phyloP scores from a whole-genome alignment of 495 filamentous ascomycete species.

The Stereocaulon alpinum region DNA sequence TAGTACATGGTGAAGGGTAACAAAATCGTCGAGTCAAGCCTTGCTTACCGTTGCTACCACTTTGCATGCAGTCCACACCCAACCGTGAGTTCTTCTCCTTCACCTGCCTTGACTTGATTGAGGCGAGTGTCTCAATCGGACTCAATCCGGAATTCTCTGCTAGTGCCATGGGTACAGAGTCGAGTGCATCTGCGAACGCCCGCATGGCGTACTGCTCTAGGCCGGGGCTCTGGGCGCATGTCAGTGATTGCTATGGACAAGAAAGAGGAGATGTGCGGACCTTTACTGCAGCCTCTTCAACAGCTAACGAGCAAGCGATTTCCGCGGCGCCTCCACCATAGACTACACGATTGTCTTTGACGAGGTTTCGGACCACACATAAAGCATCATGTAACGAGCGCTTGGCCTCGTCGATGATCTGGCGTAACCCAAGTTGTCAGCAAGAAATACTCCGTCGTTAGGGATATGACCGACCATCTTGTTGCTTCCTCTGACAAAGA shows the following conservation, averaged over 20 bases:
- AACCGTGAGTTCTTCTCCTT: slow-evolving; percentile 77
- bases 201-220: slow-evolving; percentile 98
- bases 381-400: slow-evolving; percentile 94
- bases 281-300: slow-evolving; percentile 91
- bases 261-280: slow-evolving; percentile 26
- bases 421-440: slow-evolving; percentile 14
- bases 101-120: slow-evolving; percentile 90
- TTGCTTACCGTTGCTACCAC: slow-evolving; percentile 66
- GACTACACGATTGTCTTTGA: slow-evolving; percentile 93
- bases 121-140: slow-evolving; percentile 88
- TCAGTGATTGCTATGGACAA: slow-evolving; percentile 1
- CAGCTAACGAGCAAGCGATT: slow-evolving; percentile 92
- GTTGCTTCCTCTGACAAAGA: slow-evolving; percentile 95
- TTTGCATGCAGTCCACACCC: slow-evolving; percentile 96
- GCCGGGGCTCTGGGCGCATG: slow-evolving; percentile 57
- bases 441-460: not conserved
- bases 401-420: slow-evolving; percentile 99
- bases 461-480: slow-evolving; percentile 67
- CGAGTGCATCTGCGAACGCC: slow-evolving; percentile 90
- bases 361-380: slow-evolving; percentile 94
- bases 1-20: not conserved
- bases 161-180: slow-evolving; percentile 90
- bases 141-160: slow-evolving; percentile 94
- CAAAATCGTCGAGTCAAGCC: not conserved
- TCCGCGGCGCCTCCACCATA: slow-evolving; percentile 96